phyloP scores from a whole-genome alignment of 2,329 filamentous ascomycete species.

The Gaeumannomyces tritici region DNA sequence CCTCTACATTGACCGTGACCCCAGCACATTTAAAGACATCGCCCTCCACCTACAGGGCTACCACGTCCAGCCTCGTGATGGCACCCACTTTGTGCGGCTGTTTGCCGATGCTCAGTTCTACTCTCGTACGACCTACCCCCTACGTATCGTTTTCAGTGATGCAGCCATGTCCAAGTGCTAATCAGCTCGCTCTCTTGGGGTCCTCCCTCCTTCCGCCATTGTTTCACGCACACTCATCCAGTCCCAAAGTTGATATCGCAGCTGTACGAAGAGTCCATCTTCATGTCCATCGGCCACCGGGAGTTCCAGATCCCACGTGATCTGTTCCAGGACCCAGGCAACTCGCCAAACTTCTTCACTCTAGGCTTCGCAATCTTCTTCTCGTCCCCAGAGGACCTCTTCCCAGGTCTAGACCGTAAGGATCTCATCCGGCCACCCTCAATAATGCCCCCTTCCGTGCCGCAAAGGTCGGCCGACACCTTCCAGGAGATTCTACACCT shows the following conservation, averaged over 20 bases:
- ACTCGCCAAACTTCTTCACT: slow-evolving; percentile 93
- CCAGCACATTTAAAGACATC: slow-evolving; percentile 80
- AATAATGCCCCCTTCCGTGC: slow-evolving; percentile 73
- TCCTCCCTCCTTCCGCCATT: not conserved
- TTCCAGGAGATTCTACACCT: slow-evolving; percentile 78
- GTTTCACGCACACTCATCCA: not conserved
- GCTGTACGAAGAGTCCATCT: slow-evolving; percentile 84
- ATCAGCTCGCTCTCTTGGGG: not conserved
- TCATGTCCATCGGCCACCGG: slow-evolving; percentile 77
- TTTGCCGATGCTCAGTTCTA: slow-evolving; percentile 97
- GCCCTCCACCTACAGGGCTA: slow-evolving; percentile 88
- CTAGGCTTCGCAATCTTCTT: slow-evolving; percentile 87
- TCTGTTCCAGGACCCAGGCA: slow-evolving; percentile 74
- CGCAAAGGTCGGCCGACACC: slow-evolving; percentile 70
- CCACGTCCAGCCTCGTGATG: slow-evolving; percentile 71
- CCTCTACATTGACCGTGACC: slow-evolving; percentile 91
- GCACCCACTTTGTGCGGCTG: slow-evolving; percentile 79
- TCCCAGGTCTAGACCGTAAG: slow-evolving; percentile 73
- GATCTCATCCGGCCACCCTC: slow-evolving; percentile 77
- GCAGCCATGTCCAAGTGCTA: not conserved
- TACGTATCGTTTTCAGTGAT: too few species aligned
- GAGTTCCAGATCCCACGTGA: slow-evolving; percentile 88
- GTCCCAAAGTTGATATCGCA: slow-evolving; percentile 81
- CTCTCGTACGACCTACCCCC: slow-evolving; percentile 7
- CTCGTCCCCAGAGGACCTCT: slow-evolving; percentile 66